A percentile compares a stretch with the other conserved stretches of the same genome.
Evolutionary conservation across 1,284 basidiomycete genomes (phyloP).

Genomic region (Psilocybe mexicana): DNA sequence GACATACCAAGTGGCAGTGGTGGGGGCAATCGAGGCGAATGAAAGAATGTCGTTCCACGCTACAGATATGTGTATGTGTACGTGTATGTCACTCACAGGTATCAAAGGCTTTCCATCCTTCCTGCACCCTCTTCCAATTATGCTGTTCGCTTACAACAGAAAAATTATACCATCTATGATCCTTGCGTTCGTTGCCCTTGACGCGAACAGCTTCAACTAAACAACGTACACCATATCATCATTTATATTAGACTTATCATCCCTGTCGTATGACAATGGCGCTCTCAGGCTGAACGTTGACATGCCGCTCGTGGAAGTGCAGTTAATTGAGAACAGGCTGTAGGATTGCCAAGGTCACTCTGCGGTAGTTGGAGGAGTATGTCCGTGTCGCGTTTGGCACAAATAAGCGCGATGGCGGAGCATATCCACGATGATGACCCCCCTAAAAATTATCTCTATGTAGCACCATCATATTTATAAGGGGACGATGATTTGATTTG

Average conservation of each 20-base stretch:
- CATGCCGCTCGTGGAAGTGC: not conserved
- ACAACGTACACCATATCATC: not conserved
- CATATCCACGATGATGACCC: not conserved
- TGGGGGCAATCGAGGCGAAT: too few species aligned
- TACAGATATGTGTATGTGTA: too few species aligned
- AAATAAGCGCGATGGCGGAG: slow-evolving; percentile 1
- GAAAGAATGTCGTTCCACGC: too few species aligned
- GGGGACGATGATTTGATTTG: too few species aligned
- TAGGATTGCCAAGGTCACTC: not conserved
- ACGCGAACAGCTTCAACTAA: not conserved
- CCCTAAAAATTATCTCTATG: not conserved
- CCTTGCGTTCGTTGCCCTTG: not conserved
- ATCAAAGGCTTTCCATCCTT: too few species aligned
- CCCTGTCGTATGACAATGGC: not conserved
- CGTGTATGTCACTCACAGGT: too few species aligned
- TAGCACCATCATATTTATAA: too few species aligned
- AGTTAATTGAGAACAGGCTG: not conserved
- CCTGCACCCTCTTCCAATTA: not conserved
- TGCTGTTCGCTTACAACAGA: not conserved
- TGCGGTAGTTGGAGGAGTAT: not conserved
- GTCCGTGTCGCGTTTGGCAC: not conserved
- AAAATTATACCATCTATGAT: not conserved
- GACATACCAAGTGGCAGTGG: too few species aligned
- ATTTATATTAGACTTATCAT: not conserved
- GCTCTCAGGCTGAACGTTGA: not conserved